A percentile compares a stretch with the other conserved stretches of the same genome.
These are phyloP conservation scores for Vitis vinifera DNA, from an alignment of 164 flowering plant species.

Conservation along the genomic window ASM3070453v1 NC_081817.1:1571501-1572000, in stretches of 20 bases:
- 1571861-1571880: slow-evolving; percentile 64
- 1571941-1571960: slow-evolving; percentile 36
- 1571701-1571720: slow-evolving; percentile 45
- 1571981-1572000: slow-evolving; percentile 42
- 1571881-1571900: slow-evolving; percentile 46
- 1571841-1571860: slow-evolving; percentile 54
- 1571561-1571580: too few species aligned
- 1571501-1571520: too few species aligned
- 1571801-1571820: slow-evolving; percentile 48
- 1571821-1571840: slow-evolving; percentile 45
- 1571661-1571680: too few species aligned
- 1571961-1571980: slow-evolving; percentile 40
- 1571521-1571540: too few species aligned
- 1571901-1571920: slow-evolving; percentile 49
- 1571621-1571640: too few species aligned
- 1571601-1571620: too few species aligned
- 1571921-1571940: slow-evolving; percentile 54
- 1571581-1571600: too few species aligned
- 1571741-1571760: slow-evolving; percentile 51
- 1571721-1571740: slow-evolving; percentile 53
- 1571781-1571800: slow-evolving; percentile 52
- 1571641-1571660: too few species aligned
- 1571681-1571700: not conserved
- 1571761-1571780: slow-evolving; percentile 50
- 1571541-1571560: too few species aligned